Evolutionary conservation across 371 early-diverging fungal genomes (phyloP).

Genomic region (Fennellomyces sp.): DNA sequence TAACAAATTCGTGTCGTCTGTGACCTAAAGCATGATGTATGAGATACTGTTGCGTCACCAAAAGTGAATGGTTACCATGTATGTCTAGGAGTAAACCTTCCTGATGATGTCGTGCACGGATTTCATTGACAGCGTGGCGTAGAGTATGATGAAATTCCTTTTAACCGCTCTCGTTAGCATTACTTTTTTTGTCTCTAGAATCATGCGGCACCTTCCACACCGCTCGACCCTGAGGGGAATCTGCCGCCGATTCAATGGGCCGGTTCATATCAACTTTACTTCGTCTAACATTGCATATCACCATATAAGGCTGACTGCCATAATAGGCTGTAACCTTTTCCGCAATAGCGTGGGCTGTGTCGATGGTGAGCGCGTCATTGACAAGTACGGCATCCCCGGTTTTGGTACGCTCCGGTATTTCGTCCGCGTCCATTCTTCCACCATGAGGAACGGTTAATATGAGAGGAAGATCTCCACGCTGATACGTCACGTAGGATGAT

Average conservation of each 20-base stretch:
- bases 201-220: constrained; percentile 20
- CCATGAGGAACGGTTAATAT: constrained; percentile 17
- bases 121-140: neutral
- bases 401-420: constrained; percentile 11
- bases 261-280: constrained; percentile 20
- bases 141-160: constrained; percentile 18
- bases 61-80: constrained; percentile 15
- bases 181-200: no score
- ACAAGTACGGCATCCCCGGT: neutral
- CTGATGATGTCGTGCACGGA: neutral
- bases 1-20: neutral
- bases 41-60: no score
- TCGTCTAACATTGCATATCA: constrained; percentile 10
- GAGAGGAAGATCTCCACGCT: constrained; percentile 8
- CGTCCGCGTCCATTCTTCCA: neutral
- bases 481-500: neutral
- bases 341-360: constrained; percentile 3
- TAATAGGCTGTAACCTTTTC: neutral
- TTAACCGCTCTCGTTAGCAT: neutral
- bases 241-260: neutral
- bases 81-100: constrained; percentile 17
- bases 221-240: constrained; percentile 4
- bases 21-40: no score
- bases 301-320: constrained; percentile 3
- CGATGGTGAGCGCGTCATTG: constrained; percentile 11